Evolutionary conservation across 371 early-diverging fungal species (phyloP).

Genomic region (Choanephora cucurbitarum): DNA sequence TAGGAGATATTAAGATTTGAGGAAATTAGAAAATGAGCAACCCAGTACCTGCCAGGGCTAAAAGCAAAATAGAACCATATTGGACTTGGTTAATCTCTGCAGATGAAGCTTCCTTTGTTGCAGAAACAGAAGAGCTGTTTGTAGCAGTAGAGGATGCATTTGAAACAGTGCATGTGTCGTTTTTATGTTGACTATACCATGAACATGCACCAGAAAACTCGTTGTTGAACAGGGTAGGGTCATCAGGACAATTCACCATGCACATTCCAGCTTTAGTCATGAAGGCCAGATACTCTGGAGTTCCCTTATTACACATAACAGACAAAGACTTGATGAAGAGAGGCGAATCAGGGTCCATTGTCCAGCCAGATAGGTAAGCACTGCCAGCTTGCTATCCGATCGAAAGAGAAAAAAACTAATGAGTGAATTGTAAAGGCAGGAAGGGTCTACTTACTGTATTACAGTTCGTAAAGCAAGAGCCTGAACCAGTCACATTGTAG

Average conservation of each 20-base stretch:
- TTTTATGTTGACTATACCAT: conserved; percentile 30
- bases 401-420: conserved; percentile 1
- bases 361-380: conserved; percentile 20
- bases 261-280: conserved; percentile 45
- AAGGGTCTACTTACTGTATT: conserved; percentile 27
- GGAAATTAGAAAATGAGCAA: too few species aligned
- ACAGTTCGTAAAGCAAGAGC: conserved; percentile 36
- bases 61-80: too few species aligned
- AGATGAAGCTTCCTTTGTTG: too few species aligned
- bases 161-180: conserved; percentile 18
- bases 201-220: conserved; percentile 32
- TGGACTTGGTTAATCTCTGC: too few species aligned
- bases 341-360: conserved; percentile 35
- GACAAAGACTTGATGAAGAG: conserved; percentile 36
- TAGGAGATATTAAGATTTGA: too few species aligned
- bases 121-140: too few species aligned
- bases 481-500: conserved; percentile 29
- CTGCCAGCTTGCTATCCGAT: conserved; percentile 26
- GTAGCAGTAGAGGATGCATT: neutral
- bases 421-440: neutral
- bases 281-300: conserved; percentile 33
- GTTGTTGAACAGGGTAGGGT: conserved; percentile 12
- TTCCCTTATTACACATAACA: conserved; percentile 32
- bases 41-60: too few species aligned
- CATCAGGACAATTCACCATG: conserved; percentile 29